These are phyloP conservation scores for Metschnikowia lachancei DNA, from an alignment of 805 yeast species.

Conservation along the genomic window DNA sequence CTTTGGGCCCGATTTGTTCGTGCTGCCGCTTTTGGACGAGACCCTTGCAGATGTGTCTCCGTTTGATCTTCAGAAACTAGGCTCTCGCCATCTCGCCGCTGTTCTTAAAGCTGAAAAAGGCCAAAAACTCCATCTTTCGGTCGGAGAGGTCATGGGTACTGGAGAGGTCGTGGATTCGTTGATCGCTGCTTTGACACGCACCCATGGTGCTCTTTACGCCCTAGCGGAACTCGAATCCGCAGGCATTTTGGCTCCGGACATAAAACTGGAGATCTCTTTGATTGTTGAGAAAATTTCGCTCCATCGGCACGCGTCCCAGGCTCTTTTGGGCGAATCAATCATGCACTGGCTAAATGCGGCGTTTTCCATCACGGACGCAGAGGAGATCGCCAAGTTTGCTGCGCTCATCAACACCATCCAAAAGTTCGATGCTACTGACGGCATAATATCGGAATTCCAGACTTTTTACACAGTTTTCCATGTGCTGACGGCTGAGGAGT, in stretches of 20 bases:
- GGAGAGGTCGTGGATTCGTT: background rate
- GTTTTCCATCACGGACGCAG: background rate
- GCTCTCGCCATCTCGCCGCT: constrained; percentile 35
- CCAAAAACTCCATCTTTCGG: no score
- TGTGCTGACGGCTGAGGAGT: constrained; percentile 11
- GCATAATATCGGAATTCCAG: constrained; percentile 13
- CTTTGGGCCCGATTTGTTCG: constrained; percentile 25
- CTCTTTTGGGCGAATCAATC: constrained; percentile 10
- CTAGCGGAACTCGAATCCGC: constrained; percentile 8
- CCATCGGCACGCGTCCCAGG: background rate
- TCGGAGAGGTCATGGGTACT: no score
- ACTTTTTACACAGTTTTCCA: constrained; percentile 16
- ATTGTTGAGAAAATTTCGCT: background rate
- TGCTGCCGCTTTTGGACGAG: constrained; percentile 30
- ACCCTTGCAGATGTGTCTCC: constrained; percentile 34
- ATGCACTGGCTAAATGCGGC: constrained; percentile 13
- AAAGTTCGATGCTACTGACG: constrained; percentile 4
- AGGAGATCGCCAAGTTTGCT: background rate
- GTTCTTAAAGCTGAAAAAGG: background rate
- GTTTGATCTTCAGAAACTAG: constrained; percentile 41
- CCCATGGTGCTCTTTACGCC: constrained; percentile 10
- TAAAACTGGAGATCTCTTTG: background rate
- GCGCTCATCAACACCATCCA: constrained; percentile 5
- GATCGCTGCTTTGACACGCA: background rate
- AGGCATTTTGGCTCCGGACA: background rate